phyloP scores from a whole-genome alignment of 495 filamentous ascomycete genomes.

The Aspergillus olivimuriae region DNA sequence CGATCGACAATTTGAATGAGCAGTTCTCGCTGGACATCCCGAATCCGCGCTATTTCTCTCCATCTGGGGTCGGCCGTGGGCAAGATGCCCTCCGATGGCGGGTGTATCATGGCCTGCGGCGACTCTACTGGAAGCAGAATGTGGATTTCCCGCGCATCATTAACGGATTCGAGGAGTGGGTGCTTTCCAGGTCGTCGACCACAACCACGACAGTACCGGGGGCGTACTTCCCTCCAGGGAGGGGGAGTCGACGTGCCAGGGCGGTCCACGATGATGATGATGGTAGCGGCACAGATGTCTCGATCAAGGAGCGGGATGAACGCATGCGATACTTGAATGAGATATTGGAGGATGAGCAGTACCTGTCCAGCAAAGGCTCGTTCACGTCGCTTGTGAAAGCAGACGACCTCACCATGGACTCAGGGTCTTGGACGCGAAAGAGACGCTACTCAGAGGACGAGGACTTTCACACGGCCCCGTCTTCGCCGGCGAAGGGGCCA shows the following conservation, averaged over 20 bases:
- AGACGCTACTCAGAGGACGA: conserved; percentile 24
- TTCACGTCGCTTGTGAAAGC: not conserved
- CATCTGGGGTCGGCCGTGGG: conserved; percentile 4
- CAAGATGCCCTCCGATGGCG: conserved; percentile 9
- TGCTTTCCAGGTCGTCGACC: not conserved
- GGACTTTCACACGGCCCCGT: conserved; percentile 36
- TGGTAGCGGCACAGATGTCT: no score
- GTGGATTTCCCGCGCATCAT: conserved; percentile 14
- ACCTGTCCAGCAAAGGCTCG: conserved; percentile 14
- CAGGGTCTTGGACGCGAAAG: conserved; percentile 12
- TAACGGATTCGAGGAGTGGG: conserved; percentile 25
- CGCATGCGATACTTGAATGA: conserved; percentile 19
- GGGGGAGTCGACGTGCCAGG: no score
- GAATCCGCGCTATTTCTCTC: conserved; percentile 16
- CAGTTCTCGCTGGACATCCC: conserved; percentile 21
- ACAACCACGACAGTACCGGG: not conserved
- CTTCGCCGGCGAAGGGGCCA: conserved; percentile 24
- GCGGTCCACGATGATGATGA: no score
- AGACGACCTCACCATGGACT: not conserved
- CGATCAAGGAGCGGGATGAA: conserved; percentile 11
- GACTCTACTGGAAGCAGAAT: conserved; percentile 14
- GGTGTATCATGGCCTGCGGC: conserved; percentile 9
- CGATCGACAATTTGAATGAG: conserved; percentile 21
- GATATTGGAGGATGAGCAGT: conserved; percentile 26
- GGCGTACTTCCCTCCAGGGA: no score